These are phyloP conservation scores for Magnusiomyces fungicola DNA, from an alignment of 1,139 yeast species.

Conservation along the genomic window DNA sequence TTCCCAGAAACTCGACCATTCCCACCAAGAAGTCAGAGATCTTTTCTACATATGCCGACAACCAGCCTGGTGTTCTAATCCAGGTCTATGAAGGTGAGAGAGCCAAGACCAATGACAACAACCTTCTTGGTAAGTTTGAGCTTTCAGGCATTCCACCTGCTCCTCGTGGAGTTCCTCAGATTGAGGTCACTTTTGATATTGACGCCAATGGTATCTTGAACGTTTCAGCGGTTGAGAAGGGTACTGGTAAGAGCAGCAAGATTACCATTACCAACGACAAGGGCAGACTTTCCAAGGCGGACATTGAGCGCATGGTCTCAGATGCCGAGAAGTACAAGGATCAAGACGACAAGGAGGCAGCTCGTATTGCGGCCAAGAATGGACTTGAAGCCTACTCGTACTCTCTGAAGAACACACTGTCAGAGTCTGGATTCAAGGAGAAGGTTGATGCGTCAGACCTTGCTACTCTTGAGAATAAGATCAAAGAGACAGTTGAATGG, in stretches of 20 bases:
- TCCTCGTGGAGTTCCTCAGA: constrained; percentile 94
- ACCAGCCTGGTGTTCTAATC: constrained; percentile 90
- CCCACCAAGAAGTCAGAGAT: constrained; percentile 91
- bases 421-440: constrained; percentile 74
- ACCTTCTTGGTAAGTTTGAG: constrained; percentile 88
- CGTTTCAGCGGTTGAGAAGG: constrained; percentile 92
- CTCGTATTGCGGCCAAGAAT: constrained; percentile 73
- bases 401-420: constrained; percentile 76
- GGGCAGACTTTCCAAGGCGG: constrained; percentile 93
- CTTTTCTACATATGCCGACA: constrained; percentile 91
- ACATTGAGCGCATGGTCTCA: constrained; percentile 88
- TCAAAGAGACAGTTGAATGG: constrained; percentile 82
- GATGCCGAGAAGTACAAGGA: constrained; percentile 85
- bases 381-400: constrained; percentile 88
- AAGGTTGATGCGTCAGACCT: constrained; percentile 77
- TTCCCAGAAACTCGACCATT: constrained; percentile 85
- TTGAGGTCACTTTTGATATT: constrained; percentile 86
- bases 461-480: constrained; percentile 71
- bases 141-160: constrained; percentile 92
- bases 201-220: constrained; percentile 92
- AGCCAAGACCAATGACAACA: constrained; percentile 88
- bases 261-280: constrained; percentile 87
- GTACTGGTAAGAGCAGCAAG: constrained; percentile 73
- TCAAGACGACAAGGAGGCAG: constrained; percentile 76
- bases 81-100: constrained; percentile 95